phyloP scores from a whole-genome alignment of 495 filamentous ascomycete genomes.

The Neurospora terricola region DNA sequence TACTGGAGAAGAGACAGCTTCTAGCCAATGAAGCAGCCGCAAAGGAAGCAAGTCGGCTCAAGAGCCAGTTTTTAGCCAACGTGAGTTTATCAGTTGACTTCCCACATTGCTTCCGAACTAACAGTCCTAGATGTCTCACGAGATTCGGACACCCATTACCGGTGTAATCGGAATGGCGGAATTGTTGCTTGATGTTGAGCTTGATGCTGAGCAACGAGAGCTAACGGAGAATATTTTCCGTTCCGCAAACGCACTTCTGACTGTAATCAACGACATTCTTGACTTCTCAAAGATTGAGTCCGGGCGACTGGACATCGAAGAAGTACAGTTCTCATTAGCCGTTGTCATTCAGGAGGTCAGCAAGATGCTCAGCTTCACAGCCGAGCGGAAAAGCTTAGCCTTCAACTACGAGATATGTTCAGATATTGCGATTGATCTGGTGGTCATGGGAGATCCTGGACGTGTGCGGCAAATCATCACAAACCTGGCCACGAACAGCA shows the following conservation, averaged over 20 bases:
- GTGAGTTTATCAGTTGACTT: slow-evolving; percentile 10
- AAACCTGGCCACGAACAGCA: slow-evolving; percentile 79
- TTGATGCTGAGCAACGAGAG: slow-evolving; percentile 61
- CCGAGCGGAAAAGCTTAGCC: slow-evolving; percentile 48
- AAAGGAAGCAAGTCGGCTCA: slow-evolving; percentile 59
- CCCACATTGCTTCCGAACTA: background rate
- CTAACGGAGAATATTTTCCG: slow-evolving; percentile 70
- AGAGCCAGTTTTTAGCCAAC: slow-evolving; percentile 59
- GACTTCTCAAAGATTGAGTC: slow-evolving; percentile 85
- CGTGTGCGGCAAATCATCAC: slow-evolving; percentile 74
- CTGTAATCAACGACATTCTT: slow-evolving; percentile 83
- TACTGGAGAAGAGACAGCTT: slow-evolving; percentile 51
- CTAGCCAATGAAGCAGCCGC: slow-evolving; percentile 56
- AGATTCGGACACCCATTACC: slow-evolving; percentile 62
- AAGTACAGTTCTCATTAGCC: slow-evolving; percentile 68
- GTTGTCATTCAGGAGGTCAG: slow-evolving; percentile 61
- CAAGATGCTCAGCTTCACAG: slow-evolving; percentile 52
- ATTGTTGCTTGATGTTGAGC: slow-evolving; percentile 54
- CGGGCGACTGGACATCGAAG: slow-evolving; percentile 62
- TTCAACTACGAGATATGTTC: slow-evolving; percentile 39
- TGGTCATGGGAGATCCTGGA: slow-evolving; percentile 66
- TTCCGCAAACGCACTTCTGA: slow-evolving; percentile 71
- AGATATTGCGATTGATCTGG: slow-evolving; percentile 31
- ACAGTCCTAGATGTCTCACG: slow-evolving; percentile 63
- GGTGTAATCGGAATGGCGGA: slow-evolving; percentile 71